Evolutionary conservation across 805 yeast genomes (phyloP).

Genomic region (Zygoascus biomembranicola): DNA sequence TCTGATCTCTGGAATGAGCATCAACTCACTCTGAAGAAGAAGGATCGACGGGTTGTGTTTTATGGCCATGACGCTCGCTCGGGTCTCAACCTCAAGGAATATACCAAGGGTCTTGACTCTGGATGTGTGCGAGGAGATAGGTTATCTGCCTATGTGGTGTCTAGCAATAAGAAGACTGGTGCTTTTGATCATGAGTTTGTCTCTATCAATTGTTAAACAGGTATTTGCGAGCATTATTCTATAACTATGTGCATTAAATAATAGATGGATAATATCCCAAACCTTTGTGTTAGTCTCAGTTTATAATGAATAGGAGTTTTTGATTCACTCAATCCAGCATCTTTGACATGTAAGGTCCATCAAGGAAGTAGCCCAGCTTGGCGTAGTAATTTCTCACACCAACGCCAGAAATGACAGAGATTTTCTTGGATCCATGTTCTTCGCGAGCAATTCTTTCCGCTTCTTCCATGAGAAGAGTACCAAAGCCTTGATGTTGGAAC

Average conservation of each 20-base stretch:
- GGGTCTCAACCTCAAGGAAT: conserved; percentile 59
- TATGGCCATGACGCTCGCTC: conserved; percentile 87
- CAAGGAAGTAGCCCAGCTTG: conserved; percentile 81
- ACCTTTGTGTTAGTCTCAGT: neutral
- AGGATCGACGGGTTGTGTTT: conserved; percentile 39
- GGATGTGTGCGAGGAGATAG: conserved; percentile 73
- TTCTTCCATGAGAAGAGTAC: conserved; percentile 95
- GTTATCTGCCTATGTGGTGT: conserved; percentile 53
- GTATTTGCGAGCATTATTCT: neutral
- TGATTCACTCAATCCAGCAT: conserved; percentile 12
- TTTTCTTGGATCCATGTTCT: conserved; percentile 87
- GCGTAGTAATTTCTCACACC: conserved; percentile 96
- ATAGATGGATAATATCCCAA: neutral
- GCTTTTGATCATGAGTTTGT: conserved; percentile 22
- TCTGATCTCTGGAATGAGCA: conserved; percentile 45
- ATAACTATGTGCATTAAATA: neutral
- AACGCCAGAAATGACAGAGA: conserved; percentile 92
- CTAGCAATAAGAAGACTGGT: conserved; percentile 18
- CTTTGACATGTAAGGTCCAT: conserved; percentile 98
- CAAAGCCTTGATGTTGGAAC: conserved; percentile 98
- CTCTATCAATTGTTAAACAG: conserved; percentile 21
- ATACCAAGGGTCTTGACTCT: conserved; percentile 72
- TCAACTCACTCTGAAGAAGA: conserved; percentile 26
- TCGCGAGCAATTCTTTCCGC: conserved; percentile 93
- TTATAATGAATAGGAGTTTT: neutral